Evolutionary conservation across 2,329 filamentous ascomycete genomes (phyloP), one percentile per base, ranked within the genome.

Genomic region (Fusarium sp.): DNA sequence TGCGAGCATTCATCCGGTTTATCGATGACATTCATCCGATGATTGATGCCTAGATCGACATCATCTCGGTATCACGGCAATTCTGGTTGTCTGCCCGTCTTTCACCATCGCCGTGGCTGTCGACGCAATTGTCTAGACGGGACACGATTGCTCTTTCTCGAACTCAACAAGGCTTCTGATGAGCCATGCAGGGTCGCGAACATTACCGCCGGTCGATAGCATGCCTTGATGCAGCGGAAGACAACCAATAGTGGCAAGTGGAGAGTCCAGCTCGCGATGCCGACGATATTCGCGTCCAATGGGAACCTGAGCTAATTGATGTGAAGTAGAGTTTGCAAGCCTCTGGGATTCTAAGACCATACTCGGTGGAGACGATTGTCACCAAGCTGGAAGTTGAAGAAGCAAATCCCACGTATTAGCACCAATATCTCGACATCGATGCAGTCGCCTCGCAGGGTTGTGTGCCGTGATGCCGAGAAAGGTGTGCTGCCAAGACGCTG

Each of bases 391-490:
- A 67, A 29, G 37, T 54, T 69, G 35, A 52, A 64, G 63, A 41
- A 58, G 61, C 66, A 73, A 72, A 73, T 67, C 65, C 71, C 71
- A 66, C 69, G 59, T 64, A 67, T 70, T 43, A 62, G 66, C 50
- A 58, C 50, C 24, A 33, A 27, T 68, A 37, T 59, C 52, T 58
- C 22, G 62, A 67, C 54, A 56, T 45, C 35, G 45, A 52, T 62
- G 56, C 48, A 54, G 37, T n/a, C 14, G 41, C 6, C 20, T 59
- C 41, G 37, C 68, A 73, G 37, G 63, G 62, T 43, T 41, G 20
- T 64, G 72, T 78, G 76, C 76, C 76, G 76, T 60, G 35, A 58
- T 72, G 65, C 76, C 76, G 76, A 77, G 60, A 67, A 67, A 75
- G 72, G 76, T 77, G 75, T 73, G 52, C 33, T 71, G 69, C 76